phyloP scores from a whole-genome alignment of 2,329 filamentous ascomycete species.

The Chaetomium sp. region DNA sequence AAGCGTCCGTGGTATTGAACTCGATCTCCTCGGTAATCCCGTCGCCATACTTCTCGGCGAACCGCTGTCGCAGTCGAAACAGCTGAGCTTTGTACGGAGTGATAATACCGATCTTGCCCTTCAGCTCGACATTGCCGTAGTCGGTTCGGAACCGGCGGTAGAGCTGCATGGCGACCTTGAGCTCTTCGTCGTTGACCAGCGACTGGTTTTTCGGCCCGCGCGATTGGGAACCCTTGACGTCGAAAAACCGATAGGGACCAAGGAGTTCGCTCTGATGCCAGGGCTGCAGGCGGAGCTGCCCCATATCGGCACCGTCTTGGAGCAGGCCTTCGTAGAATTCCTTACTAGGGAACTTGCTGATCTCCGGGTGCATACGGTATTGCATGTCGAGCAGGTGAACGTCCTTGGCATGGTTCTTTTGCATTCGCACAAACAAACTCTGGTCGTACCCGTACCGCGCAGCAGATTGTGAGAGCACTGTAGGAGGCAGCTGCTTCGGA shows the following conservation, averaged over 20 bases:
- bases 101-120: conserved; percentile 90
- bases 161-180: conserved; percentile 82
- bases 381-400: conserved; percentile 96
- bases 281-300: conserved; percentile 68
- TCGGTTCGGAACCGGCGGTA: conserved; percentile 79
- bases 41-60: conserved; percentile 72
- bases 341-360: conserved; percentile 84
- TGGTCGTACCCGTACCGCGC: conserved; percentile 94
- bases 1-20: conserved; percentile 98
- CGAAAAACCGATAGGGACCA: conserved; percentile 94
- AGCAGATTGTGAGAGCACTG: conserved; percentile 90
- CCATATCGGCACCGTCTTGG: conserved; percentile 84
- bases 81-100: conserved; percentile 97
- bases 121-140: conserved; percentile 68
- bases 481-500: conserved; percentile 94
- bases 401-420: conserved; percentile 82
- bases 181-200: conserved; percentile 82
- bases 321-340: conserved; percentile 92
- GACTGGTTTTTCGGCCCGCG: conserved; percentile 83
- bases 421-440: conserved; percentile 98
- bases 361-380: conserved; percentile 99
- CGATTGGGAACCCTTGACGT: conserved; percentile 85
- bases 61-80: conserved; percentile 74
- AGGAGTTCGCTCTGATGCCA: conserved; percentile 86
- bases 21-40: conserved; percentile 78